Conservation (phyloP, 345 rosid species). For the Eucalyptus fibrosa region DNA sequence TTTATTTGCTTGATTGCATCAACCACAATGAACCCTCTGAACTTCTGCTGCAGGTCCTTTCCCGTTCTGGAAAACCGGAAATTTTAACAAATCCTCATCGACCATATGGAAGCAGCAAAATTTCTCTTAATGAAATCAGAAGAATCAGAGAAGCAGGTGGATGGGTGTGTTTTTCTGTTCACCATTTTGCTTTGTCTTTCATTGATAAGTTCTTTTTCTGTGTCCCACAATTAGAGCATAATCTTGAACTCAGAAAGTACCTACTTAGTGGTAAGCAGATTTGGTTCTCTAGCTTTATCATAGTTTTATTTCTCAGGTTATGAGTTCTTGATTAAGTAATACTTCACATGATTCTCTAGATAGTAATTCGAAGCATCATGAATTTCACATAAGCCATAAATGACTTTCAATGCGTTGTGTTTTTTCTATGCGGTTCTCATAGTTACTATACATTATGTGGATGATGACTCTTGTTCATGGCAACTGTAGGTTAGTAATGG, state of each 20-base stretch:
- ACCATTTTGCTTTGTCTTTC: background rate
- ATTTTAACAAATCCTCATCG: conserved; percentile 72
- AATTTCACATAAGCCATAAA: background rate
- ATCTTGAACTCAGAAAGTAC: background rate
- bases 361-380: background rate
- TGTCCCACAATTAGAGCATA: background rate
- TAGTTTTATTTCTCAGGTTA: background rate
- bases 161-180: conserved; percentile 77
- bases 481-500: conserved; percentile 60
- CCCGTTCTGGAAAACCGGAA: conserved; percentile 69
- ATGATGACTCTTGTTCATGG: background rate
- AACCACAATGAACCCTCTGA: background rate
- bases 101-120: conserved; percentile 65
- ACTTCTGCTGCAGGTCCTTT: conserved; percentile 43
- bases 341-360: background rate
- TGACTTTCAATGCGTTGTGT: background rate
- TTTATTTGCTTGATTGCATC: background rate
- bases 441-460: background rate
- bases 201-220: background rate
- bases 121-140: conserved; percentile 63
- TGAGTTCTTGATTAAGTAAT: background rate
- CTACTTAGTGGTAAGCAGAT: background rate
- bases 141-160: conserved; percentile 99
- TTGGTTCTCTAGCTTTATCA: background rate
- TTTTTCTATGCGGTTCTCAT: background rate